Percentiles rank a stretch among this genome's conserved stretches.
phyloP scores from a whole-genome alignment of 768 basidiomycete species.

The Suillus hirtellus region DNA sequence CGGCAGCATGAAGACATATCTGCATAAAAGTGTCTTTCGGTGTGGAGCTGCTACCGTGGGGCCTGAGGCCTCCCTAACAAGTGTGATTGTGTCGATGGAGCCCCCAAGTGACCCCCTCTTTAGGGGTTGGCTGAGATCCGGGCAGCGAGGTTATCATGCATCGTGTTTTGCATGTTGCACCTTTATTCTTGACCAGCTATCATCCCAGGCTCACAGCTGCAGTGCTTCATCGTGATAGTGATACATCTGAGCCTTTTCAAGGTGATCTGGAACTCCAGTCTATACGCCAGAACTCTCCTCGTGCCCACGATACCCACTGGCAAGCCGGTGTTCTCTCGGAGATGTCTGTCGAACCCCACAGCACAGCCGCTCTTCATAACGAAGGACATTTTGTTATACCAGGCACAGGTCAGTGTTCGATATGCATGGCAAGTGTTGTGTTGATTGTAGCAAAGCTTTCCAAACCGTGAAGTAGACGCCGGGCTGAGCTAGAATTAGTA shows the following conservation, averaged over 20 bases:
- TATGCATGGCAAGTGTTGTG: constrained; percentile 16
- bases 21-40: too few species aligned
- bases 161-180: neutral
- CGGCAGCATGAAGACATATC: too few species aligned
- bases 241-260: neutral
- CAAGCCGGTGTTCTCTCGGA: neutral
- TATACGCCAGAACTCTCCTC: neutral
- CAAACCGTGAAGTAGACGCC: constrained; percentile 8
- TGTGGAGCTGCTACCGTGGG: neutral
- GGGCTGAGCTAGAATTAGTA: constrained; percentile 6
- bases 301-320: neutral
- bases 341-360: constrained; percentile 1
- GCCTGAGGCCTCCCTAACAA: neutral
- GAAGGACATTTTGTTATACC: neutral
- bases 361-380: neutral
- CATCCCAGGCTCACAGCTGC: neutral
- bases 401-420: constrained; percentile 2
- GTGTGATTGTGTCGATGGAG: neutral
- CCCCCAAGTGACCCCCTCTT: neutral
- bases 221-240: neutral
- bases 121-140: neutral
- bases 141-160: neutral
- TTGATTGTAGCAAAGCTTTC: constrained; percentile 30
- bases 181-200: neutral
- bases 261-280: neutral